Base-by-base conservation (phyloP, 1,139 yeast species). In the Eremothecium coryli region DNA sequence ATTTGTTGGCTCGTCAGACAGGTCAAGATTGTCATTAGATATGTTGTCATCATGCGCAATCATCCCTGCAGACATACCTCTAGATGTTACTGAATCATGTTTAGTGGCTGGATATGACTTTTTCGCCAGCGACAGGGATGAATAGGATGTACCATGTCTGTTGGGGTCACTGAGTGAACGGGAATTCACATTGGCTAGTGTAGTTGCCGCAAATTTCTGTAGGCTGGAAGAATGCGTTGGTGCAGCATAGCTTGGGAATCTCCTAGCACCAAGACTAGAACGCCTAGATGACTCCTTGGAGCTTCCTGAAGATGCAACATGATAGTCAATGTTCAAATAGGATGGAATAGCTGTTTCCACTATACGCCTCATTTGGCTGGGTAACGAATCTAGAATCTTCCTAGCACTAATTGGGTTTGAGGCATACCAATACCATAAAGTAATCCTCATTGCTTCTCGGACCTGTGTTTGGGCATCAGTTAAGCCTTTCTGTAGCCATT, bases 391-490 rank as follows among this genome's bases (percentile, higher is more conserved):
- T 23, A 70, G 48, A 5, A 71, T 43, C 9, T 43, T 41, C n/a
- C 57, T 60, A 1, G 64, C 68, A 5, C 62, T 62, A 1, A 51
- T 50, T 1, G 77, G 72, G 60, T 69, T 73, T 2, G 63, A 46
- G 26, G 65, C 65, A 45, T 69, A 67, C 41, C 73, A 71, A 14
- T 72, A 65, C 95, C 95, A 86, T 50, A 71, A 88, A 0, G 86
- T 68, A 7, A 65, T 64, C 50, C 95, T 71, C 61, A 82, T 82
- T 0, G 74, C 65, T 47, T 76, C 93, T 41, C 96, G 68, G 0
- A 84, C 96, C 0, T 69, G 64, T 0, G 93, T 86, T 40, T 82
- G 81, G 0, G 95, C 84, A 57, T 90, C 97, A 1, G 73, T 59
- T 2, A 90, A 62, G 22, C 93, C 76, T 48, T 72, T 77, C 4